A percentile compares a stretch with the other conserved stretches of the same genome.
These are phyloP conservation scores for Sugiyamaella lignohabitans DNA, from an alignment of 805 yeast species.

Conservation along the genomic window DNA sequence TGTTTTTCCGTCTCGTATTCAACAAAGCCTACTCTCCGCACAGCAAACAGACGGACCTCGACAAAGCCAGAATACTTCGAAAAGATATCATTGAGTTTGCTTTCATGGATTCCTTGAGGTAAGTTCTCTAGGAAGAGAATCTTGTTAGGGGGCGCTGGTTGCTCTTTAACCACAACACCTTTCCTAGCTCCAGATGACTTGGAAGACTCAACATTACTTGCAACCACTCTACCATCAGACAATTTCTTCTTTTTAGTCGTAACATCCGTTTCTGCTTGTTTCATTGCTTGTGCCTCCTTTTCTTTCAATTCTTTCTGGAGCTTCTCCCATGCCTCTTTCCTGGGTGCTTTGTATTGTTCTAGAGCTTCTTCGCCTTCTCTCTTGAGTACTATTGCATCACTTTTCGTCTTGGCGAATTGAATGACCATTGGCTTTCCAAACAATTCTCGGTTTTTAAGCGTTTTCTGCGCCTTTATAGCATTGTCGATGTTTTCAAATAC, in stretches of 20 bases:
- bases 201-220: background rate
- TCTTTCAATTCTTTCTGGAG: constrained; percentile 4
- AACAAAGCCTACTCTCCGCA: constrained; percentile 68
- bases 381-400: constrained; percentile 42
- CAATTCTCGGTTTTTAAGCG: constrained; percentile 37
- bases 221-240: too few relatives aligned
- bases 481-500: constrained; percentile 41
- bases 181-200: background rate
- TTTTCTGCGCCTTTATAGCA: constrained; percentile 43
- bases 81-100: constrained; percentile 43
- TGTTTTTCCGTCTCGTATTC: constrained; percentile 57
- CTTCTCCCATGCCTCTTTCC: constrained; percentile 17
- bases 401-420: constrained; percentile 40
- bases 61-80: constrained; percentile 51
- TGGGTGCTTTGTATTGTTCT: constrained; percentile 20
- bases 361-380: constrained; percentile 26
- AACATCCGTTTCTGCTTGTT: background rate
- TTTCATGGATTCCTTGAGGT: constrained; percentile 39
- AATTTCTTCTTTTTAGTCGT: background rate
- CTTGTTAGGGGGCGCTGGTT: constrained; percentile 56
- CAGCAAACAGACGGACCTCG: constrained; percentile 59
- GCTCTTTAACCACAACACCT: constrained; percentile 7
- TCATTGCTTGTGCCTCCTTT: constrained; percentile 2
- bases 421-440: constrained; percentile 46
- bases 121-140: constrained; percentile 61